Base-by-base conservation (phyloP, 148 eudicot species). In the Chenopodium album region DNA sequence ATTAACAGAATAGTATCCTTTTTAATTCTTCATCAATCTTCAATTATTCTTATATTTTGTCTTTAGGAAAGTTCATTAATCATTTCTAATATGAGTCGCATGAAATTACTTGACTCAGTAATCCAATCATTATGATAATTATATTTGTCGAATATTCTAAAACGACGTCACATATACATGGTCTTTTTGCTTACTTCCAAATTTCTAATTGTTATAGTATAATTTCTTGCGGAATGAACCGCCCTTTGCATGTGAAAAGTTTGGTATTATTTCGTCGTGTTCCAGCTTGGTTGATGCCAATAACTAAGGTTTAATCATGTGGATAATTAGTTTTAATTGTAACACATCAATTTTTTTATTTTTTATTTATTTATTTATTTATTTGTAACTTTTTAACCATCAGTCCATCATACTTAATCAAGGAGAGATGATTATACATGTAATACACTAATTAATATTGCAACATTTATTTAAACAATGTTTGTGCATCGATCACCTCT, bases 191-290 rank as follows among this genome's bases (percentile, higher is more conserved):
- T 62, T 71, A 34, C n/a, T 37, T 37, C 46, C 72, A 71, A 71
- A 32, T 7, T 71, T 9, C 0, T 37, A 7, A 41, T 71, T 41
- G 4, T 1, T 56, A 19, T 71, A 71, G 9, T 37, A 19, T 5
- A 71, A 23, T 7, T 41, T 41, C 8, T 11, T 17, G 74, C 74
- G 13, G 23, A 17, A 22, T 6, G 11, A 72, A 72, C 75, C 75
- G 75, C 54, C 75, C 32, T 46, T 44, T 46, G 29, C 75, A 72
- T 72, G 56, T 72, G 75, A 72, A 19, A 72, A 72, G 75, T 72
- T 72, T 72, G 75, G 73, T 70, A 37, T 70, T 3, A 37, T 20
- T 70, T 34, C 26, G 75, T 72, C 75, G 11, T 46, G 56, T 72
- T 72, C 28, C 75, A 72, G 75, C 75, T 48, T 11, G 56, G 56